Evolutionary conservation across 75 land plant species (phyloP).

Genomic region (Adiantum capillusveneris): DNA sequence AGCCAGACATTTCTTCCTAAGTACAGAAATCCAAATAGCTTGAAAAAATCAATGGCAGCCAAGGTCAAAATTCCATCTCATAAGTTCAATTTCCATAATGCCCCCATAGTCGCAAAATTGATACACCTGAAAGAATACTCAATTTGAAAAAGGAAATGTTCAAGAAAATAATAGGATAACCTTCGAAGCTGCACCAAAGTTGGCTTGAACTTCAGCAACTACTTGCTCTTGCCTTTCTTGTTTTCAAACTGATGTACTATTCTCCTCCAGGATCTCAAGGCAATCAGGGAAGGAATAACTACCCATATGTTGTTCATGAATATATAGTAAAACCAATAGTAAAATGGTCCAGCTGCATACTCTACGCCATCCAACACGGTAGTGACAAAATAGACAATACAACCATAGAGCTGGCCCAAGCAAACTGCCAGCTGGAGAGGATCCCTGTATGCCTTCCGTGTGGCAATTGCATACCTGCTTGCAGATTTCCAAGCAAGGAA

Average conservation of each 20-base stretch:
- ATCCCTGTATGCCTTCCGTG: constrained; percentile 62
- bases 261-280: constrained; percentile 58
- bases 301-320: constrained; percentile 65
- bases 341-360: constrained; percentile 33
- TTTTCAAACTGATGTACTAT: constrained; percentile 40
- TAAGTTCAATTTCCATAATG: no score
- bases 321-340: constrained; percentile 72
- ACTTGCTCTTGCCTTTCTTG: constrained; percentile 32
- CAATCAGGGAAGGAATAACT: constrained; percentile 54
- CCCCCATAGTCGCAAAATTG: no score
- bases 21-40: no score
- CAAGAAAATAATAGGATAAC: no score
- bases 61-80: no score
- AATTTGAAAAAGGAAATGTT: no score
- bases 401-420: constrained; percentile 76
- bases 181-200: no score
- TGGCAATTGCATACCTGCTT: constrained; percentile 79
- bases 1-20: no score
- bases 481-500: no score
- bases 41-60: no score
- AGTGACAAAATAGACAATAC: constrained; percentile 50
- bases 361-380: constrained; percentile 62
- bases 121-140: no score
- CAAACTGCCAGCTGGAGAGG: constrained; percentile 59
- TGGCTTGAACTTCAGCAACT: no score